Evolutionary conservation across 148 eudicot genomes (phyloP).

Genomic region (Arctostaphylos glauca): DNA sequence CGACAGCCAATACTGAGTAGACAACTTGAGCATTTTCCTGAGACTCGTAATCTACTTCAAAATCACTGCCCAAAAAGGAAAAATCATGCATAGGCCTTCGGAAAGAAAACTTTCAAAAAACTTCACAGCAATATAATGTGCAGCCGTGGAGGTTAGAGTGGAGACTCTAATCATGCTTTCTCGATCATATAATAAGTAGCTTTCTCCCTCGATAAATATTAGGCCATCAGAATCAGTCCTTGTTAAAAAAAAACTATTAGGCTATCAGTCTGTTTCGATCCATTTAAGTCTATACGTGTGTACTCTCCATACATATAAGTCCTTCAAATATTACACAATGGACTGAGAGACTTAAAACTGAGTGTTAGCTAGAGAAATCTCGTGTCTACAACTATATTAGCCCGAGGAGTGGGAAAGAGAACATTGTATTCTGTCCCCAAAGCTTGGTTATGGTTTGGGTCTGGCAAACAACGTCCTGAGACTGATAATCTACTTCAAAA

Average conservation of each 20-base stretch:
- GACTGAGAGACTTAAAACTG: neutral
- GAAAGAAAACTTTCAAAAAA: neutral
- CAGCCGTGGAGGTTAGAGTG: neutral
- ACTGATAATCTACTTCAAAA: slow-evolving; percentile 74
- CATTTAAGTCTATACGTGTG: neutral
- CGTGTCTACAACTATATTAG: neutral
- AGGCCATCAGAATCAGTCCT: neutral
- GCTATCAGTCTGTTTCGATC: neutral
- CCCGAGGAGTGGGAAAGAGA: neutral
- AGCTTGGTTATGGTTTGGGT: neutral
- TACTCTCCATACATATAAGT: neutral
- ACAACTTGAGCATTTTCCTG: slow-evolving; percentile 63
- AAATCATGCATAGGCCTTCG: neutral
- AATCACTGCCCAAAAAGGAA: slow-evolving; percentile 49
- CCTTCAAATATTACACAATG: neutral
- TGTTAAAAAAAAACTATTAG: neutral
- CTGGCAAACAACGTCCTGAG: slow-evolving; percentile 31
- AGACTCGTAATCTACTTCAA: slow-evolving; percentile 75
- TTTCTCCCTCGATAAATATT: neutral
- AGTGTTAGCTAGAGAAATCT: neutral
- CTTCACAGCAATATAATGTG: slow-evolving; percentile 7
- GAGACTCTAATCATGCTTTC: neutral
- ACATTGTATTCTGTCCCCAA: neutral
- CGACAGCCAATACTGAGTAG: slow-evolving; percentile 71
- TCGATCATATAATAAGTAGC: neutral